Evolutionary conservation across 208 protist species (phyloP).

Genomic region (Leishmania guyanensis): DNA sequence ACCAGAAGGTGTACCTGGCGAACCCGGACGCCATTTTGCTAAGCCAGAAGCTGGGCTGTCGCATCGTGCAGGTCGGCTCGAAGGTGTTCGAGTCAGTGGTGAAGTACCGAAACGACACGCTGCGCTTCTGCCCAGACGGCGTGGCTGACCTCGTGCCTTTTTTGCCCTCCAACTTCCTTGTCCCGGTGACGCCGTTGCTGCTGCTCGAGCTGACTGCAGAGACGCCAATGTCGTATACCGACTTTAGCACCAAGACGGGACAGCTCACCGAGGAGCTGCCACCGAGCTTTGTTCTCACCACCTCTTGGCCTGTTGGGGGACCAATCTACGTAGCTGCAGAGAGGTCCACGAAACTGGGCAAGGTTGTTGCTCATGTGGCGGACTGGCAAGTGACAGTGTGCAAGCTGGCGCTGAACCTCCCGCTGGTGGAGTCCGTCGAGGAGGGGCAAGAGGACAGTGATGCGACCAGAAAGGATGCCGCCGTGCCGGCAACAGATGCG

Average conservation of each 20-base stretch:
- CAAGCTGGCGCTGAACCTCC: constrained; percentile 51
- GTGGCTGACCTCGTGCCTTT: constrained; percentile 49
- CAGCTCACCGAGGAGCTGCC: constrained; percentile 26
- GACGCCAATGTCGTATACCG: constrained; percentile 33
- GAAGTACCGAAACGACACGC: constrained; percentile 83
- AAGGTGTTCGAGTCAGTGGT: constrained; percentile 85
- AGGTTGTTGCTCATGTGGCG: constrained; percentile 61
- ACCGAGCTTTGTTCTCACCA: constrained; percentile 56
- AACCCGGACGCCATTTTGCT: constrained; percentile 51
- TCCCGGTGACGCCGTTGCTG: constrained; percentile 45
- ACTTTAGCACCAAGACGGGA: constrained; percentile 44
- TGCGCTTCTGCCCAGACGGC: constrained; percentile 80
- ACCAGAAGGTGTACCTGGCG: constrained; percentile 86
- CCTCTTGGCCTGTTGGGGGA: constrained; percentile 45
- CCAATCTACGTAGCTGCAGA: constrained; percentile 59
- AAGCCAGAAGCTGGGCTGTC: constrained; percentile 52
- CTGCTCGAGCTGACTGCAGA: constrained; percentile 43
- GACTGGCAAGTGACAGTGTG: constrained; percentile 73
- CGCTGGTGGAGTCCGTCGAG: constrained; percentile 32
- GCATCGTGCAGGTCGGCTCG: constrained; percentile 76
- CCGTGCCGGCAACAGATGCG: neutral
- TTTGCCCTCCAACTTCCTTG: constrained; percentile 55
- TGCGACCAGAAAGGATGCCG: neutral
- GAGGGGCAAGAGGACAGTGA: constrained; percentile 7
- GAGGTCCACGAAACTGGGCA: constrained; percentile 45